These are phyloP conservation scores for Dittrichia graveolens DNA, from an alignment of 129 eudicot genomes.

Conservation along the genomic window DNA sequence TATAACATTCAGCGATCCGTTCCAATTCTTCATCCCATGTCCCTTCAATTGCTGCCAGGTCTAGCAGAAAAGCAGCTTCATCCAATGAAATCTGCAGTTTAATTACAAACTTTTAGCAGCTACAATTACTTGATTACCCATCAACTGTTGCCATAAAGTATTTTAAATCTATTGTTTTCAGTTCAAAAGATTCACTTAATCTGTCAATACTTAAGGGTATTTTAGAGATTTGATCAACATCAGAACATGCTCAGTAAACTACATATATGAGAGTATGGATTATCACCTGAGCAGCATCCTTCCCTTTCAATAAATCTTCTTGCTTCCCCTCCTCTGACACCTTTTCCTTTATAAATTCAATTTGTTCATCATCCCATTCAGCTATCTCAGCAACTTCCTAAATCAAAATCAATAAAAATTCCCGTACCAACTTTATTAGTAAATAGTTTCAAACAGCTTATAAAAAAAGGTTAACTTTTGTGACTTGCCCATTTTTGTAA, in stretches of 20 bases:
- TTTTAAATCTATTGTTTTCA: neutral
- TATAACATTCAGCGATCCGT: slow-evolving; percentile 84
- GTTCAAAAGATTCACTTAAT: neutral
- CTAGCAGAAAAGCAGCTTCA: slow-evolving; percentile 93
- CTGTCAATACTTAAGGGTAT: neutral
- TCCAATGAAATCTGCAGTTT: slow-evolving; percentile 72
- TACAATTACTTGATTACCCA: slow-evolving; percentile 17
- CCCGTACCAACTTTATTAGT: neutral
- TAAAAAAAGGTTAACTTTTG: too few species aligned
- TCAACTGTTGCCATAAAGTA: slow-evolving; percentile 1
- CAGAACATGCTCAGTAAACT: neutral
- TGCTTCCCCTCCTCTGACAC: slow-evolving; percentile 85
- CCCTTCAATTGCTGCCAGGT: slow-evolving; percentile 87
- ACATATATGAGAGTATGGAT: neutral
- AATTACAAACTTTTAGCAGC: neutral
- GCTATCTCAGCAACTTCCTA: slow-evolving; percentile 95
- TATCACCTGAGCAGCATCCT: slow-evolving; percentile 83
- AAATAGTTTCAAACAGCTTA: neutral
- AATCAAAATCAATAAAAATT: slow-evolving; percentile 9
- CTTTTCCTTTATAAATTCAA: slow-evolving; percentile 83
- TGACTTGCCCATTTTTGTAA: too few species aligned
- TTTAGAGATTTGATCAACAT: neutral
- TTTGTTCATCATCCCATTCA: slow-evolving; percentile 99
- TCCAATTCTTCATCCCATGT: slow-evolving; percentile 76
- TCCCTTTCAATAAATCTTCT: slow-evolving; percentile 90